Percentiles rank a stretch among this genome's conserved stretches.
phyloP scores from a whole-genome alignment of 495 filamentous ascomycete genomes.

The Thermothielavioides terrestris region DNA sequence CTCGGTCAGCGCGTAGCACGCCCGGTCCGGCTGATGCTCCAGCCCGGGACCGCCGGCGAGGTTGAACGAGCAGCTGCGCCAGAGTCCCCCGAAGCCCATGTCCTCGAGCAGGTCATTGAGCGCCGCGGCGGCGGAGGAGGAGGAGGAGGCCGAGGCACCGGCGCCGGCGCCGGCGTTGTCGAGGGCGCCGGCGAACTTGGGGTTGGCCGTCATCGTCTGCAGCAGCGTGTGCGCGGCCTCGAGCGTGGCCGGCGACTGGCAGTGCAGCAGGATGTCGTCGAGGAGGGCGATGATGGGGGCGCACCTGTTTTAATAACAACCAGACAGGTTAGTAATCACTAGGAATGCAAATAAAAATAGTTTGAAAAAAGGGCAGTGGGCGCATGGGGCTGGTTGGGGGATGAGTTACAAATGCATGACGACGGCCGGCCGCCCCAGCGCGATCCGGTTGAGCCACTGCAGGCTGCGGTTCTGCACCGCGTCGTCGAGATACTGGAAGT shows the following conservation, averaged over 20 bases:
- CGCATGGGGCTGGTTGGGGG: no score
- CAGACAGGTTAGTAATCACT: neutral
- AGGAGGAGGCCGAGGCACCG: no score
- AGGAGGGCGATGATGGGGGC: conserved; percentile 43
- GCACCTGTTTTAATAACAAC: conserved; percentile 25
- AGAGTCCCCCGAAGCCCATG: conserved; percentile 50
- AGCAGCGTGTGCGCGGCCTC: conserved; percentile 45
- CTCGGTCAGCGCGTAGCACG: conserved; percentile 45
- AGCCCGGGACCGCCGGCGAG: no score
- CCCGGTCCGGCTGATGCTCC: conserved; percentile 43
- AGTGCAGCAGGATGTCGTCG: conserved; percentile 46
- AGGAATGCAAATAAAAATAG: neutral
- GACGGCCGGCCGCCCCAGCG: conserved; percentile 38
- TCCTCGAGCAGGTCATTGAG: conserved; percentile 43
- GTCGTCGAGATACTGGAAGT: conserved; percentile 49
- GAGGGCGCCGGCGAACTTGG: conserved; percentile 32
- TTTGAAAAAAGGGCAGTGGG: neutral
- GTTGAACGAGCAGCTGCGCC: conserved; percentile 42
- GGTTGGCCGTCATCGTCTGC: conserved; percentile 40
- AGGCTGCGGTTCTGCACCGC: conserved; percentile 44
- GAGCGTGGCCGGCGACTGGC: conserved; percentile 43
- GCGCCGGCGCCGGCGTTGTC: conserved; percentile 31
- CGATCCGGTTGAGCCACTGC: conserved; percentile 43
- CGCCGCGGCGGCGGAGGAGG: no score
- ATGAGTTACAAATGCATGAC: conserved; percentile 42